Evolutionary conservation across 176 grass and related monocot genomes (phyloP).

Genomic region (Zea luxurians): DNA sequence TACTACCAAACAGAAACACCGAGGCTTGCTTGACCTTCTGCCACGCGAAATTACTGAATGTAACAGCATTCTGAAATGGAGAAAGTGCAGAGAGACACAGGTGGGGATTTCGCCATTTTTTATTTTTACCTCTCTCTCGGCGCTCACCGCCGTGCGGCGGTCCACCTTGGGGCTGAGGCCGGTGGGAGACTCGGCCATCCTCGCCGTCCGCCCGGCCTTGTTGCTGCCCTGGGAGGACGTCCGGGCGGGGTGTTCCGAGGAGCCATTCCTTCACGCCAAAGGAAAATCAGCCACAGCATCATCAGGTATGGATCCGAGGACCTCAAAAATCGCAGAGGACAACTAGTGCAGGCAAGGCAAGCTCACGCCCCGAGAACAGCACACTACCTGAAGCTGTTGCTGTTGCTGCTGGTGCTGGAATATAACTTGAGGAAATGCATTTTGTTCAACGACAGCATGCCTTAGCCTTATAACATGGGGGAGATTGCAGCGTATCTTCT

Average conservation of each 20-base stretch:
- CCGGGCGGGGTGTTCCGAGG: slow-evolving; percentile 47
- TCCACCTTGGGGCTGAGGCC: slow-evolving; percentile 61
- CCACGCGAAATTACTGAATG: not conserved
- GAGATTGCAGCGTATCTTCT: not conserved
- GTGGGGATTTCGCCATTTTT: not conserved
- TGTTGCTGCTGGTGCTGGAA: slow-evolving; percentile 28
- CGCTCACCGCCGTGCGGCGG: slow-evolving; percentile 46
- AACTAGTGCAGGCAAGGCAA: not conserved
- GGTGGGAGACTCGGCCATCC: slow-evolving; percentile 52
- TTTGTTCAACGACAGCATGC: slow-evolving; percentile 42
- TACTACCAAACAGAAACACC: slow-evolving; percentile 17
- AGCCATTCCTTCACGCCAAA: slow-evolving; percentile 64
- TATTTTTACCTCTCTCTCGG: slow-evolving; percentile 56
- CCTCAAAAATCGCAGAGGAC: not conserved
- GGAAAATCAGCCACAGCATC: slow-evolving; percentile 1
- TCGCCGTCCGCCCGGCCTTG: slow-evolving; percentile 51
- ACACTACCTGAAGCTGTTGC: slow-evolving; percentile 37
- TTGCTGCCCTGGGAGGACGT: slow-evolving; percentile 47
- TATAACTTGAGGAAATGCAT: slow-evolving; percentile 64
- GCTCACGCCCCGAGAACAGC: not conserved
- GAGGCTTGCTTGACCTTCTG: not conserved
- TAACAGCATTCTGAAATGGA: slow-evolving; percentile 30
- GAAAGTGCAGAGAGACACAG: not conserved
- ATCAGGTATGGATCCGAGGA: slow-evolving; percentile 32
- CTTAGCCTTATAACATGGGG: not conserved